A percentile compares a stretch with the other conserved stretches of the same genome.
Conservation (phyloP, 352 stramenopile species). For the Pythium biforme region DNA sequence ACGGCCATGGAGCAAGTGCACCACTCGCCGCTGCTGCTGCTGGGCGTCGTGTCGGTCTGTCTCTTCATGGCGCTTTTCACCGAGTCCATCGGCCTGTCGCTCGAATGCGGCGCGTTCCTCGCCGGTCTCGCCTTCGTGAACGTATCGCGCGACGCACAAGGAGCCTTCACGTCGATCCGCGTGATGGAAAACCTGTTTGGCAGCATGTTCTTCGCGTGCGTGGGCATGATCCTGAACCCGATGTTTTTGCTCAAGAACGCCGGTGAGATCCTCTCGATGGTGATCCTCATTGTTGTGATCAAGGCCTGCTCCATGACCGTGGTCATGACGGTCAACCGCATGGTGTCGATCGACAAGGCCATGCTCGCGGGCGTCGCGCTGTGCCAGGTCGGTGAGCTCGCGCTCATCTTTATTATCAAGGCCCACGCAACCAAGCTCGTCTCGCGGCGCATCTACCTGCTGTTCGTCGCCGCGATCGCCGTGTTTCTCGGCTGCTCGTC, state of each 20-base stretch:
- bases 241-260: constrained; percentile 79
- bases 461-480: constrained; percentile 78
- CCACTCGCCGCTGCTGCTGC: constrained; percentile 68
- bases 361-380: constrained; percentile 69
- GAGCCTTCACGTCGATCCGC: constrained; percentile 78
- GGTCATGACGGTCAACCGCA: constrained; percentile 76
- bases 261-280: constrained; percentile 80
- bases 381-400: constrained; percentile 83
- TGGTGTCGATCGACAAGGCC: constrained; percentile 71
- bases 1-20: constrained; percentile 81
- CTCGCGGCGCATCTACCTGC: constrained; percentile 74
- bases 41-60: constrained; percentile 84
- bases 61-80: constrained; percentile 85
- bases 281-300: constrained; percentile 72
- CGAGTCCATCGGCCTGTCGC: constrained; percentile 75
- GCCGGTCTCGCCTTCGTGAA: constrained; percentile 81
- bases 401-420: constrained; percentile 91
- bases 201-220: constrained; percentile 88
- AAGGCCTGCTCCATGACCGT: constrained; percentile 73
- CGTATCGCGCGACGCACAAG: constrained; percentile 58
- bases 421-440: constrained; percentile 81
- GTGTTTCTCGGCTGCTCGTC: constrained; percentile 84
- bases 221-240: constrained; percentile 86
- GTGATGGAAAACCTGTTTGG: constrained; percentile 89
- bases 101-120: constrained; percentile 83